Base-by-base conservation (phyloP, 2,329 filamentous ascomycete species). In the Anisogramma anomala region DNA sequence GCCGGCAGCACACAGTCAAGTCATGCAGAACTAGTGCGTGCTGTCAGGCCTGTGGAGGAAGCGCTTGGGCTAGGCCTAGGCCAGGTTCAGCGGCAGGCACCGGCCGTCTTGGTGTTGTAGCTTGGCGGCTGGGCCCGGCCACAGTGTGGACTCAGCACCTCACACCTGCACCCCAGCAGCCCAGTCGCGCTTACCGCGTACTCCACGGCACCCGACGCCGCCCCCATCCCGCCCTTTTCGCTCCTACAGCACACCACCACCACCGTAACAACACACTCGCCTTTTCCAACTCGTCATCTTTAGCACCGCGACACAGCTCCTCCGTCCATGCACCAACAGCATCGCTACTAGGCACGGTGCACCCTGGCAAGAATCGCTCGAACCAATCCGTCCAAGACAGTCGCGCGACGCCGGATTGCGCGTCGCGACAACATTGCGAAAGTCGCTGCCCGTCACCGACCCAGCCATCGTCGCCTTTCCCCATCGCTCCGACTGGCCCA, bases 171-270 rank as follows among this genome's bases (percentile, higher is more conserved):
- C 25, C 10, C 10, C 25, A 11, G 30, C 31, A 42, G 43, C n/a
- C n/a, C 41, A 26, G 45, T 47, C 45, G 37, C 45, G 41, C 42
- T 39, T 13, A 36, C 22, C 20, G 28, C 40, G 27, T 32, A 30
- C 27, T 30, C 27, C n/a, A 15, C n/a, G 10, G n/a, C n/a, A 11
- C 25, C n/a, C 25, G 4, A 27, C 27, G 31, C 9, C 14, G 13
- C 35, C 22, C 25, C 20, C 26, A 31, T 25, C 11, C 32, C 36
- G 19, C 13, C 18, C 37, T 17, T 40, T 17, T 30, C 27, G 30
- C 36, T 23, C 32, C 19, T 38, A 14, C 19, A 32, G 28, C 23
- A 10, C 9, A 25, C 41, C 35, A 26, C 13, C 20, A 15, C 27
- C 30, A 23, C 35, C n/a, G 8, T 13, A 6, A 25, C 23, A 25